Evolutionary conservation across 306 rosid species (phyloP).

Genomic region (Quercus variabilis): DNA sequence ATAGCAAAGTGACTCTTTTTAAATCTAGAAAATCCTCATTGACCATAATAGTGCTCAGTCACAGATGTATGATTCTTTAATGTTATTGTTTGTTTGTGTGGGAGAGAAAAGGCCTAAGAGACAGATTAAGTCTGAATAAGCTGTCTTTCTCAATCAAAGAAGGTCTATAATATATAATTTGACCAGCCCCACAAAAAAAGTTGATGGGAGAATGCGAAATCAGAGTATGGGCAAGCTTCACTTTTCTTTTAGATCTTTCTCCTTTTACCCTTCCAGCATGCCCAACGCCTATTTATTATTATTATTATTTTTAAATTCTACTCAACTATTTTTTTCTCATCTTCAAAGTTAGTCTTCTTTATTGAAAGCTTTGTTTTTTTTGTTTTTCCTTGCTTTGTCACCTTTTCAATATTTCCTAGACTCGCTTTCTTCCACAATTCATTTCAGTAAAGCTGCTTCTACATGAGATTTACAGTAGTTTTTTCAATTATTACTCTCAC

Average conservation of each 20-base stretch:
- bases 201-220: conserved; percentile 53
- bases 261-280: conserved; percentile 15
- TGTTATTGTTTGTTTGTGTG: not conserved
- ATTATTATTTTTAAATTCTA: not conserved
- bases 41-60: not conserved
- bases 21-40: not conserved
- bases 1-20: not conserved
- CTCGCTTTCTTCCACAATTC: conserved; percentile 36
- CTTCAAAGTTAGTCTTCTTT: conserved; percentile 41
- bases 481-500: conserved; percentile 26
- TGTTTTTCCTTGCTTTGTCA: conserved; percentile 16
- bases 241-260: conserved; percentile 27
- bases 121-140: conserved; percentile 17
- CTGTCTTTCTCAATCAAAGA: conserved; percentile 26
- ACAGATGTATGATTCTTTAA: not conserved
- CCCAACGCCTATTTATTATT: not conserved
- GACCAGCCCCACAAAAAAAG: conserved; percentile 61
- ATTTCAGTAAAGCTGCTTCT: conserved; percentile 38
- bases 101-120: not conserved
- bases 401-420: conserved; percentile 28
- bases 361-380: conserved; percentile 15
- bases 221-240: conserved; percentile 54
- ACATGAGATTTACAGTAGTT: conserved; percentile 19
- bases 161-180: conserved; percentile 19
- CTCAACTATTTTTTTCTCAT: conserved; percentile 3